Evolutionary conservation across 768 basidiomycete genomes (phyloP).

Genomic region (Nidularia sp.): DNA sequence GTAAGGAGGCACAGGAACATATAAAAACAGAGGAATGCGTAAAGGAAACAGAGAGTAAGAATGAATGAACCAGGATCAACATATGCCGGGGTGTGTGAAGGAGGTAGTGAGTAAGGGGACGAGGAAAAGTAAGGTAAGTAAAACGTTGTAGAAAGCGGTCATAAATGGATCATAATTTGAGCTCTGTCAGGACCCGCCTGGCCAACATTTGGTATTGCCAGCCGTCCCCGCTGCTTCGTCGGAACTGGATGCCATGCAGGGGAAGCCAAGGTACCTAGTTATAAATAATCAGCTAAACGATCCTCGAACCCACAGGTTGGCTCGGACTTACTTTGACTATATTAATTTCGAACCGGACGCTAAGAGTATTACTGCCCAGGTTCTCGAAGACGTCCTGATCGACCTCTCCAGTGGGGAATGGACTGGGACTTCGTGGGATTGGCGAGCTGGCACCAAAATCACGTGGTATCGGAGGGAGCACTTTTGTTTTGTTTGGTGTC

Average conservation of each 20-base stretch:
- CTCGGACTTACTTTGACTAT: slow-evolving; percentile 80
- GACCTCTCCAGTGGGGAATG: slow-evolving; percentile 63
- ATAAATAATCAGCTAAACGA: slow-evolving; percentile 1
- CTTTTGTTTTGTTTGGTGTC: slow-evolving; percentile 54
- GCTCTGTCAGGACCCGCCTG: slow-evolving; percentile 79
- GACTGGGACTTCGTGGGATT: slow-evolving; percentile 40
- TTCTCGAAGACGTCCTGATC: slow-evolving; percentile 67
- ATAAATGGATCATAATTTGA: slow-evolving; percentile 61
- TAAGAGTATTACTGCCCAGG: slow-evolving; percentile 72
- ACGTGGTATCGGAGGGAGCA: slow-evolving; percentile 77
- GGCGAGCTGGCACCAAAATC: slow-evolving; percentile 41
- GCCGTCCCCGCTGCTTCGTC: slow-evolving; percentile 82
- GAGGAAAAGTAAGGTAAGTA: not conserved
- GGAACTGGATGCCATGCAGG: slow-evolving; percentile 93
- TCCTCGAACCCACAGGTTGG: not conserved
- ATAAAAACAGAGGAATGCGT: not conserved
- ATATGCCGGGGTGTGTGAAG: not conserved
- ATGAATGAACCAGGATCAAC: not conserved
- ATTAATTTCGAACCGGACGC: slow-evolving; percentile 95
- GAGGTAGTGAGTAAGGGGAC: slow-evolving; percentile 1
- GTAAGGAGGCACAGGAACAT: not conserved
- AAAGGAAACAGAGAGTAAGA: not conserved
- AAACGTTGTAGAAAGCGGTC: not conserved
- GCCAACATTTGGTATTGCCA: slow-evolving; percentile 99
- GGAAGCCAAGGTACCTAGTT: slow-evolving; percentile 87